Evolutionary conservation across 2,329 filamentous ascomycete species (phyloP).

Genomic region (Xylariaceae sp.): DNA sequence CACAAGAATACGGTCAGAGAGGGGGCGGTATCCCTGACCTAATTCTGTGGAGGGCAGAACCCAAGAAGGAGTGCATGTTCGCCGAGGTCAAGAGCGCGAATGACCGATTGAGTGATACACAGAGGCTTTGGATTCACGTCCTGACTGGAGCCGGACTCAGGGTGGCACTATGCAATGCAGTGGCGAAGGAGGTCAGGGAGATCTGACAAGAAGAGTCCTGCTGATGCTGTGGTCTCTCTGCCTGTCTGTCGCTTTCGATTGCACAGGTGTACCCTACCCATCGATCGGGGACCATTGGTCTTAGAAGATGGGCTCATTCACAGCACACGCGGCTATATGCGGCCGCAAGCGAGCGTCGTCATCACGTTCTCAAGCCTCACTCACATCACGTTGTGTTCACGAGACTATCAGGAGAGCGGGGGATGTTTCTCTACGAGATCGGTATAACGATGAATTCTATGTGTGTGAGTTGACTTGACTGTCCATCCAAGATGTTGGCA

Average conservation of each 20-base stretch:
- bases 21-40: conserved; percentile 89
- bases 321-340: background rate
- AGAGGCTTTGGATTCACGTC: conserved; percentile 95
- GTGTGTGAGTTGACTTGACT: background rate
- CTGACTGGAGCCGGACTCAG: conserved; percentile 76
- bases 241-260: background rate
- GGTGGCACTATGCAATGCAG: conserved; percentile 72
- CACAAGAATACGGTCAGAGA: conserved; percentile 84
- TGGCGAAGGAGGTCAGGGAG: conserved; percentile 48
- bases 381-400: background rate
- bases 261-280: background rate
- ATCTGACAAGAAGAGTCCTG: conserved; percentile 21
- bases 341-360: background rate
- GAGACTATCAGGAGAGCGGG: background rate
- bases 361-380: background rate
- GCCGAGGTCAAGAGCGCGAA: conserved; percentile 78
- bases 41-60: conserved; percentile 68
- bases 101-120: conserved; percentile 91
- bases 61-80: conserved; percentile 61
- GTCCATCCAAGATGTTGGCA: background rate
- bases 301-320: background rate
- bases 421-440: background rate
- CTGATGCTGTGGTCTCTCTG: background rate
- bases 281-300: background rate
- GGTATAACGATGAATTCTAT: background rate